These are phyloP conservation scores for Macrophomina tecta DNA, from an alignment of 2,329 filamentous ascomycete genomes.

Conservation along the genomic window DNA sequence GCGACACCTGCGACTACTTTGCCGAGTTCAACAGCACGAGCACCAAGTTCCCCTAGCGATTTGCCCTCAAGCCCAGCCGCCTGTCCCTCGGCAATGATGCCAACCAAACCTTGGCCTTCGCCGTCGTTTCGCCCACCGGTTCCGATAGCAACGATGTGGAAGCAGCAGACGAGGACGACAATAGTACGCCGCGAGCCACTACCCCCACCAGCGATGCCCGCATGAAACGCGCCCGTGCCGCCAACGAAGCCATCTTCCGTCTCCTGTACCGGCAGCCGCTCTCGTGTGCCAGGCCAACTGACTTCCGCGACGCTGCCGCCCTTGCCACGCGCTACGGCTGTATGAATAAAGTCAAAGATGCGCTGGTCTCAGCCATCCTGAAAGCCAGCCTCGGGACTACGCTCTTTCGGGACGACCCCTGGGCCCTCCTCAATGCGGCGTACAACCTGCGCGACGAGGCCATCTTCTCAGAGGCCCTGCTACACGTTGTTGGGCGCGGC, in stretches of 20 bases:
- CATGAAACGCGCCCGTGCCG: not conserved
- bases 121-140: not conserved
- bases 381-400: not conserved
- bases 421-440: not conserved
- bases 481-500: not conserved
- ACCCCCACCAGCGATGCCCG: not conserved
- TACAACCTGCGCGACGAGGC: not conserved
- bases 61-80: not conserved
- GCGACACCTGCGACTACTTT: not conserved
- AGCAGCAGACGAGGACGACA: not conserved
- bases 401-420: not conserved
- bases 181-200: no score
- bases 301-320: not conserved
- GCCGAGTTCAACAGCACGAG: not conserved
- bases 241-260: constrained; percentile 6
- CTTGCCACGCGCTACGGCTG: not conserved
- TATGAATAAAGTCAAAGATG: not conserved
- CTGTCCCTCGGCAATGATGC: no score
- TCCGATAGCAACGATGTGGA: not conserved
- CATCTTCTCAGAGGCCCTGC: not conserved
- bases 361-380: not conserved
- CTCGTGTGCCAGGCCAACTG: not conserved
- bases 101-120: no score
- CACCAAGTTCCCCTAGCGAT: not conserved
- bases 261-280: not conserved